These are phyloP conservation scores for Penicillium sp. DNA, from an alignment of 2,329 filamentous ascomycete species.

Conservation along the genomic window DNA sequence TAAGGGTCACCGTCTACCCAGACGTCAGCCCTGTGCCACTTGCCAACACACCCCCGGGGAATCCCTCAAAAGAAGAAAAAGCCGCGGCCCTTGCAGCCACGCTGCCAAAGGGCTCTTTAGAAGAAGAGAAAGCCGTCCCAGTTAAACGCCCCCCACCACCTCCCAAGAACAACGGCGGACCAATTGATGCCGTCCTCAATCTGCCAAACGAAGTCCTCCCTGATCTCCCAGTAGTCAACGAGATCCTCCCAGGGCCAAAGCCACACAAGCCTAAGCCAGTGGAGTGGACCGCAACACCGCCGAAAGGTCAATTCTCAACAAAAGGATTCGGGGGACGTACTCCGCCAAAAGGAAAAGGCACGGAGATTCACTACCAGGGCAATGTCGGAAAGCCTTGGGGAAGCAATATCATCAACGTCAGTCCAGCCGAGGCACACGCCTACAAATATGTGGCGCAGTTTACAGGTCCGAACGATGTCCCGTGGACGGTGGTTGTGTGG, in stretches of 20 bases:
- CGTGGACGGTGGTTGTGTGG: conserved; percentile 38
- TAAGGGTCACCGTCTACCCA: conserved; percentile 9
- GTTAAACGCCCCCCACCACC: not conserved
- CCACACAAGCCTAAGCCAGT: conserved; percentile 2
- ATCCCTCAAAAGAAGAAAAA: not conserved
- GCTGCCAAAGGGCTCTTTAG: not conserved
- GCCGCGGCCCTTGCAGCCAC: not conserved
- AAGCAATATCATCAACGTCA: conserved; percentile 39
- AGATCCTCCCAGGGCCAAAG: conserved; percentile 5
- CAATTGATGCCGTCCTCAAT: not conserved
- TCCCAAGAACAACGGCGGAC: not conserved
- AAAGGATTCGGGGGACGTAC: conserved; percentile 33
- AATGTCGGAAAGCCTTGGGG: conserved; percentile 41
- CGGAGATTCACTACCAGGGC: conserved; percentile 28
- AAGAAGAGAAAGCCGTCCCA: conserved; percentile 5
- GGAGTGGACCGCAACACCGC: conserved; percentile 23
- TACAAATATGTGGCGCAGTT: conserved; percentile 40
- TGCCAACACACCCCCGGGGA: not conserved
- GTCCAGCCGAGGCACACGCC: conserved; percentile 22
- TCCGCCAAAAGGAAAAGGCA: conserved; percentile 17
- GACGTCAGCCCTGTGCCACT: not conserved
- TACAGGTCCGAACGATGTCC: conserved; percentile 27
- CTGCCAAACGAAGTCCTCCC: conserved; percentile 11
- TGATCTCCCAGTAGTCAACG: conserved; percentile 6
- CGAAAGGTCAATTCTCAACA: conserved; percentile 18